Evolutionary conservation across 768 basidiomycete genomes (phyloP).

Genomic region (Lyophyllum atratum): DNA sequence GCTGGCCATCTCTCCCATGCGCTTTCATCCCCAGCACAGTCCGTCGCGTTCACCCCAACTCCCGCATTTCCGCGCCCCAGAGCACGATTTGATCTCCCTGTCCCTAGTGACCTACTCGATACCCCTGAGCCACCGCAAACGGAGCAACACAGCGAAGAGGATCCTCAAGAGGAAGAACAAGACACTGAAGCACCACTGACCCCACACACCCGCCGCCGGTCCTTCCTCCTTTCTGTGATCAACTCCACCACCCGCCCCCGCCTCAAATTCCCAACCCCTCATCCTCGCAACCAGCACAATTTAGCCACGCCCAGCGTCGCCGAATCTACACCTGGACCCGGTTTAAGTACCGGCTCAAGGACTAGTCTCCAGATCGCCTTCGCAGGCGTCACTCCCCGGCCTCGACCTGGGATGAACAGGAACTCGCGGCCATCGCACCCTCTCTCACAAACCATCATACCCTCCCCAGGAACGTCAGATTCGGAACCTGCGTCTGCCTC

Average conservation of each 20-base stretch:
- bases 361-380: constrained; percentile 52
- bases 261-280: constrained; percentile 64
- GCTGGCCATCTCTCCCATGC: constrained; percentile 38
- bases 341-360: constrained; percentile 29
- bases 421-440: constrained; percentile 58
- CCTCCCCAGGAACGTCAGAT: constrained; percentile 40
- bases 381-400: constrained; percentile 65
- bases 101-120: constrained; percentile 40
- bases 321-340: constrained; percentile 37
- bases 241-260: constrained; percentile 80
- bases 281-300: constrained; percentile 43
- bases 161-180: constrained; percentile 18
- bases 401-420: constrained; percentile 36
- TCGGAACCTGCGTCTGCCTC: constrained; percentile 32
- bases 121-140: constrained; percentile 31
- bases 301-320: constrained; percentile 35
- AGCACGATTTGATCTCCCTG: constrained; percentile 59
- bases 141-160: constrained; percentile 22
- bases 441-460: constrained; percentile 53
- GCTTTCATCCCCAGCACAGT: constrained; percentile 57
- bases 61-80: constrained; percentile 64
- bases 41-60: constrained; percentile 66
- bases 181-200: constrained; percentile 53
- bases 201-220: constrained; percentile 71
- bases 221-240: constrained; percentile 83